Conservation (phyloP, 805 yeast genomes). For the Candida nitratophila region DNA sequence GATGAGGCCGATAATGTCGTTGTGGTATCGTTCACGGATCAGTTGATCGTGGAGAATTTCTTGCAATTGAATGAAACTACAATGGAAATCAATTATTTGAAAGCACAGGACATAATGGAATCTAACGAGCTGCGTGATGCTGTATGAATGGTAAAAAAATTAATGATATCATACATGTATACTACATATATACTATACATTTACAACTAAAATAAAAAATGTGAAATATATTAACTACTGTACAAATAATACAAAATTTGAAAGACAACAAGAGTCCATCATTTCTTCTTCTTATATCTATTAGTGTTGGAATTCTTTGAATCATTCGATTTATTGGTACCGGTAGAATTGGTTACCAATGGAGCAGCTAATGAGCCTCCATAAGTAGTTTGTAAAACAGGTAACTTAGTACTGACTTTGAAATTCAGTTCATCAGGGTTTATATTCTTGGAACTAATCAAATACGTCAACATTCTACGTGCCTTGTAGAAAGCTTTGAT, state of each 20-base stretch:
- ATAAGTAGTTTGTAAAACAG: constrained; percentile 68
- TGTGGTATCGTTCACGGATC: not conserved
- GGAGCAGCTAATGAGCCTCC: constrained; percentile 74
- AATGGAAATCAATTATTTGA: not conserved
- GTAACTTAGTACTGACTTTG: constrained; percentile 38
- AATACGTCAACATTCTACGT: constrained; percentile 38
- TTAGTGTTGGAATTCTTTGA: not conserved
- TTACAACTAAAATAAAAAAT: too few species aligned
- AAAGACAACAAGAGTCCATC: not conserved
- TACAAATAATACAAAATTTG: not conserved
- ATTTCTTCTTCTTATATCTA: not conserved
- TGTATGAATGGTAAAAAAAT: too few species aligned
- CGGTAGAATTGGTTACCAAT: not conserved
- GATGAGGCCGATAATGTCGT: not conserved
- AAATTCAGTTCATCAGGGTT: constrained; percentile 28
- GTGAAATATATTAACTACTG: not conserved
- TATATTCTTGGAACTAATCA: constrained; percentile 19
- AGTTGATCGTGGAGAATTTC: not conserved
- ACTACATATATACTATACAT: too few species aligned
- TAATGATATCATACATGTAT: too few species aligned
- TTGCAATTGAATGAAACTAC: not conserved
- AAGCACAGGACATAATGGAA: not conserved
- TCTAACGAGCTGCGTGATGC: too few species aligned
- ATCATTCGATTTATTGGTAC: not conserved
- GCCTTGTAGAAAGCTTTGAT: constrained; percentile 33